phyloP scores from a whole-genome alignment of 257 asterid genomes.

The Solanum sejunctum region DNA sequence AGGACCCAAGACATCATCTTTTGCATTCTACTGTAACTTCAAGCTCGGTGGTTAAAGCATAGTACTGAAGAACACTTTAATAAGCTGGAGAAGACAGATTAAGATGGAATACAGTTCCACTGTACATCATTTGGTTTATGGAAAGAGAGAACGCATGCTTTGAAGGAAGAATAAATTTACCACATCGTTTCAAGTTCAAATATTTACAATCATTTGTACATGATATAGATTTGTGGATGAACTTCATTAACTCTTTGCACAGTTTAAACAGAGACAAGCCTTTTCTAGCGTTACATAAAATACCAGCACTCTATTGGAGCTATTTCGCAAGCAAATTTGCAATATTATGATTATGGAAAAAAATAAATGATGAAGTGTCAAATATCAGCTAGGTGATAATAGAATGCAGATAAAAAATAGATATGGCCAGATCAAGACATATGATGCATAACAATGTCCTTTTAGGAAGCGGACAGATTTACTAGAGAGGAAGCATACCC shows the following conservation, averaged over 20 bases:
- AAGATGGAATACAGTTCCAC: background rate
- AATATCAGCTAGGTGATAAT: background rate
- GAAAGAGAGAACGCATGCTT: background rate
- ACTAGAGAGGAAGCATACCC: conserved; percentile 46
- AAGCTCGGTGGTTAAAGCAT: background rate
- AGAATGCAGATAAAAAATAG: background rate
- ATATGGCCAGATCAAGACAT: background rate
- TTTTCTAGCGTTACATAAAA: background rate
- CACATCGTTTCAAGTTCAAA: background rate
- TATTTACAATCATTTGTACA: background rate
- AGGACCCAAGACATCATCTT: background rate
- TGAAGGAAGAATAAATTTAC: background rate
- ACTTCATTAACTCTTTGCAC: background rate
- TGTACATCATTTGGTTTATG: background rate
- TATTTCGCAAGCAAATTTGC: background rate
- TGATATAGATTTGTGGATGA: background rate
- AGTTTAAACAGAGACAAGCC: background rate
- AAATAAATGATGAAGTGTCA: background rate
- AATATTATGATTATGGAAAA: background rate
- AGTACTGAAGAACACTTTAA: background rate
- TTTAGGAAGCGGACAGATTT: background rate
- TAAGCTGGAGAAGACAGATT: background rate
- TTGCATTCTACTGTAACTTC: background rate
- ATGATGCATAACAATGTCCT: background rate
- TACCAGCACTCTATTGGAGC: background rate